Conservation (phyloP, 1,139 yeast species). For the Blastobotrys arbuscula region DNA sequence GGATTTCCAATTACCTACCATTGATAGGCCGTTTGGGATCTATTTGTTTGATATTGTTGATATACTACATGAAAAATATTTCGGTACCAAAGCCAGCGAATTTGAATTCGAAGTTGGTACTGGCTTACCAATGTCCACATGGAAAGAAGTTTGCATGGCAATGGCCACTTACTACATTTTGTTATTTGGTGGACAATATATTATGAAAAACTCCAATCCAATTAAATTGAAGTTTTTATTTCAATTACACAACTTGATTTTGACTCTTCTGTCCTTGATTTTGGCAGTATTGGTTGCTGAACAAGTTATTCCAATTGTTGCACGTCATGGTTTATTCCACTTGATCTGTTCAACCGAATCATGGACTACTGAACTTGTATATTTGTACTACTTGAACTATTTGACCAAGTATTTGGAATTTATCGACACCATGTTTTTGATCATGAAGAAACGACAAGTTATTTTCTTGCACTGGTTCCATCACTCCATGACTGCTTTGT, state of each 20-base stretch:
- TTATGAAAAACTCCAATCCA: constrained; percentile 55
- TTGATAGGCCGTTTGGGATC: constrained; percentile 85
- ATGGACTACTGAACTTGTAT: constrained; percentile 81
- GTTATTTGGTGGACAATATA: constrained; percentile 75
- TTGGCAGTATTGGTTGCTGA: constrained; percentile 69
- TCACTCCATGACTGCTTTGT: constrained; percentile 96
- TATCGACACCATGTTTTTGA: constrained; percentile 85
- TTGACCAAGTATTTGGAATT: constrained; percentile 50
- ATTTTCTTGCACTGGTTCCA: constrained; percentile 92
- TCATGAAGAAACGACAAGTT: constrained; percentile 79
- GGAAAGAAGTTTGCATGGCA: constrained; percentile 58
- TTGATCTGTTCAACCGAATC: constrained; percentile 78
- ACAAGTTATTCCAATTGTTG: constrained; percentile 79
- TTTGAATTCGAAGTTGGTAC: constrained; percentile 56
- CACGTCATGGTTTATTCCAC: constrained; percentile 71
- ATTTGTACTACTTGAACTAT: constrained; percentile 54
- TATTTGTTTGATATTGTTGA: constrained; percentile 86
- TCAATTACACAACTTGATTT: constrained; percentile 74
- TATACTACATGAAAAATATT: constrained; percentile 43
- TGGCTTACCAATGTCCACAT: constrained; percentile 39
- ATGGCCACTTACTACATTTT: constrained; percentile 66
- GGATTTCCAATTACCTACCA: constrained; percentile 42
- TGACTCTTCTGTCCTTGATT: constrained; percentile 64
- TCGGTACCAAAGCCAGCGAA: constrained; percentile 49
- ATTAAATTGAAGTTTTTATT: constrained; percentile 66